Percentiles rank a stretch among this genome's conserved stretches.
phyloP scores from a whole-genome alignment of 2,329 filamentous ascomycete genomes.

The Fonsecaea pugnacius region DNA sequence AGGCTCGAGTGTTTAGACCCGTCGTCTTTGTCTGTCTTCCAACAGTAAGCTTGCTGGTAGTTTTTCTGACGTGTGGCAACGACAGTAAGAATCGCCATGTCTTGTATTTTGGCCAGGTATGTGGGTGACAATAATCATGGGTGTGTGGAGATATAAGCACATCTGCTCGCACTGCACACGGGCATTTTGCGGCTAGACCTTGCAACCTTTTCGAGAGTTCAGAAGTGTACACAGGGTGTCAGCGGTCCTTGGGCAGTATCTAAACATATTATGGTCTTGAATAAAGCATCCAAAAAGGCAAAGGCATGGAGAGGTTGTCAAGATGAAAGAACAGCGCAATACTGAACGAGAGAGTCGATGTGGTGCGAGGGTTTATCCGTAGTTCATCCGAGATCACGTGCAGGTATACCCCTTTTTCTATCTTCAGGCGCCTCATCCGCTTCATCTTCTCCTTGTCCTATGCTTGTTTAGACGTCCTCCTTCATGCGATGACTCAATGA shows the following conservation, averaged over 20 bases:
- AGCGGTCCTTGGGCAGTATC: neutral
- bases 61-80: neutral
- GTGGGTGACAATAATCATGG: neutral
- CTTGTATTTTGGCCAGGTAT: neutral
- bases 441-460: neutral
- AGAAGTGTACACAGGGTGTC: neutral
- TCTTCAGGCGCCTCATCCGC: neutral
- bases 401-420: neutral
- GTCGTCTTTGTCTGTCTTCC: neutral
- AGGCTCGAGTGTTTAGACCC: neutral
- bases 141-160: constrained; percentile 5
- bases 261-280: neutral
- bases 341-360: too few relatives aligned
- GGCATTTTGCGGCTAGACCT: neutral
- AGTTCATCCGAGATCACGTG: neutral
- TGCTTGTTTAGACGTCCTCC: constrained; percentile 1
- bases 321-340: neutral
- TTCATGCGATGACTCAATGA: neutral
- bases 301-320: neutral
- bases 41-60: neutral
- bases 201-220: neutral
- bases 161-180: neutral
- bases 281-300: neutral
- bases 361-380: neutral
- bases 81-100: neutral